Conservation (phyloP, 2,329 filamentous ascomycete genomes). For the Daldinia sp. region DNA sequence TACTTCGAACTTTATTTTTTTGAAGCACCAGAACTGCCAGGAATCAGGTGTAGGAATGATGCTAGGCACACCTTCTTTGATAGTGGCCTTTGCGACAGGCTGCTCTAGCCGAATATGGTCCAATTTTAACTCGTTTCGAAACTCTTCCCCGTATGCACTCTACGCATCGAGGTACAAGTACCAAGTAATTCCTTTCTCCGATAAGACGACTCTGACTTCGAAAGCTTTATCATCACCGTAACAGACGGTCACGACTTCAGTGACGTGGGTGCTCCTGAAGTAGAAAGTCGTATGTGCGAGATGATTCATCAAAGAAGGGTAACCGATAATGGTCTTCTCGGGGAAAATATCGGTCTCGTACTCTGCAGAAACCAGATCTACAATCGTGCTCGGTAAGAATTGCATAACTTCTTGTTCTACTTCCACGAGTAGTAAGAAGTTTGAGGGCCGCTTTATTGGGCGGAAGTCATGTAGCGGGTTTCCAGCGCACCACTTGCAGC, state of each 20-base stretch:
- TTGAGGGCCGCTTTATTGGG: conserved; percentile 20
- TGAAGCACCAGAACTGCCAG: conserved; percentile 40
- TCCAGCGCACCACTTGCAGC: conserved; percentile 55
- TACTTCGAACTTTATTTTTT: background rate
- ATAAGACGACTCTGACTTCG: conserved; percentile 42
- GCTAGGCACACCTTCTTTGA: background rate
- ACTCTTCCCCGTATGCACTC: conserved; percentile 10
- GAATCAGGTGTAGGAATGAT: conserved; percentile 18
- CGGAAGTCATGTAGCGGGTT: conserved; percentile 55
- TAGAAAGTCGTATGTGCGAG: conserved; percentile 43
- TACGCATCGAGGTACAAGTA: conserved; percentile 45
- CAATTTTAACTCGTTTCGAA: background rate
- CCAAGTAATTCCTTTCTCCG: conserved; percentile 44
- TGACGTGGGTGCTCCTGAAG: conserved; percentile 44
- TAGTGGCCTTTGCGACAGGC: conserved; percentile 39
- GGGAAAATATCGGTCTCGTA: background rate
- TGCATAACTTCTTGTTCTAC: conserved; percentile 44
- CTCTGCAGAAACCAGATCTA: conserved; percentile 12
- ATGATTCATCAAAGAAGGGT: conserved; percentile 5
- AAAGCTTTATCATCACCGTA: conserved; percentile 44
- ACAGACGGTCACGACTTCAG: conserved; percentile 46
- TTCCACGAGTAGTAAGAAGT: conserved; percentile 38
- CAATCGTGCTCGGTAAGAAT: conserved; percentile 42
- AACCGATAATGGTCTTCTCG: background rate
- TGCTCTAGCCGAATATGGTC: conserved; percentile 15